These are phyloP conservation scores for Friedmanniomyces simplex DNA, from an alignment of 495 filamentous ascomycete species.

Conservation along the genomic window DNA sequence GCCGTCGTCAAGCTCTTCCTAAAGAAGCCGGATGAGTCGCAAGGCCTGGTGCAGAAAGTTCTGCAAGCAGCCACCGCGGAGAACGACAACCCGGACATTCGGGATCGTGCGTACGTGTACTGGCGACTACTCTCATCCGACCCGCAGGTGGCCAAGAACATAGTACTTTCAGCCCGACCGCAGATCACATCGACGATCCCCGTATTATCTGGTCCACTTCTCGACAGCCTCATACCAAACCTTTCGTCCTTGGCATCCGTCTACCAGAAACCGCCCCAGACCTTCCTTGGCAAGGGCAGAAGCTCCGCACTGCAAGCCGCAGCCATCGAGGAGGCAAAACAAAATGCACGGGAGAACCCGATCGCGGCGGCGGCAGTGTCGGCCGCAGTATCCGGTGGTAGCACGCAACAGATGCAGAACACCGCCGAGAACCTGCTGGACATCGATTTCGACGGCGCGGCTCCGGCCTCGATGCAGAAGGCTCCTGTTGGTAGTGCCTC, in stretches of 20 bases:
- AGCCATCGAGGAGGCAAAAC: constrained; percentile 87
- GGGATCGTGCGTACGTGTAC: constrained; percentile 95
- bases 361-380: constrained; percentile 75
- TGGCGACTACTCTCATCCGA: constrained; percentile 96
- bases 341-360: constrained; percentile 88
- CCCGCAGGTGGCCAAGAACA: constrained; percentile 73
- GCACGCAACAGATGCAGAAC: constrained; percentile 46
- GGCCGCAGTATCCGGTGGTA: constrained; percentile 48
- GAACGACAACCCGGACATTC: constrained; percentile 94
- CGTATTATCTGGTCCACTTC: constrained; percentile 67
- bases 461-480: constrained; percentile 76
- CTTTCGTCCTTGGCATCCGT: constrained; percentile 95
- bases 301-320: constrained; percentile 91
- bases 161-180: constrained; percentile 89
- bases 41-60: constrained; percentile 85
- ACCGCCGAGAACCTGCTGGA: constrained; percentile 94
- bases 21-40: constrained; percentile 81
- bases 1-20: constrained; percentile 95
- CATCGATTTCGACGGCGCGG: constrained; percentile 94
- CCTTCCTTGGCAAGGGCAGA: constrained; percentile 88
- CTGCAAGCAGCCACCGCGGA: constrained; percentile 85
- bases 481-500: constrained; percentile 50
- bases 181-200: constrained; percentile 88
- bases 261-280: constrained; percentile 97
- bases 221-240: constrained; percentile 78